phyloP scores from a whole-genome alignment of 148 eudicot species.

The Persicaria tinctoria region DNA sequence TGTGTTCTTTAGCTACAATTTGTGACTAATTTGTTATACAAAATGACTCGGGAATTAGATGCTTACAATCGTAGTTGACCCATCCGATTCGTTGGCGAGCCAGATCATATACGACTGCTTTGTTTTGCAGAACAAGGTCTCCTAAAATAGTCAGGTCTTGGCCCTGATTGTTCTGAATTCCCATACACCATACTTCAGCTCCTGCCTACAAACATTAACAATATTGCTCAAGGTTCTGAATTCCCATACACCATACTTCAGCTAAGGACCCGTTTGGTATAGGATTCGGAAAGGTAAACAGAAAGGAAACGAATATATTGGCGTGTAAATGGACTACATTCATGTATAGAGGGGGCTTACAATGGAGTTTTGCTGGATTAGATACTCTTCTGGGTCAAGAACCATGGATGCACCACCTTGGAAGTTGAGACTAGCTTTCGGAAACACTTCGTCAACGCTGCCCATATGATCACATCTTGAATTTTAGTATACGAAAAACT shows the following conservation, averaged over 20 bases:
- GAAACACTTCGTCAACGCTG: constrained; percentile 65
- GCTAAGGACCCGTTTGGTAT: constrained; percentile 11
- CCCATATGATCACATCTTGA: neutral
- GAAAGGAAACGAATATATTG: neutral
- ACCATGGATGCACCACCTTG: constrained; percentile 74
- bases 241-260: constrained; percentile 86
- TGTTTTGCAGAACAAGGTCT: constrained; percentile 91
- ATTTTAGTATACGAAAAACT: neutral
- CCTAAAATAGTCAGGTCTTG: constrained; percentile 81
- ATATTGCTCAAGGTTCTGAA: constrained; percentile 49
- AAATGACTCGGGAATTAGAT: neutral
- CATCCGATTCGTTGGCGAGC: constrained; percentile 87
- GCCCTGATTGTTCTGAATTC: constrained; percentile 78
- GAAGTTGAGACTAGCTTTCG: constrained; percentile 64
- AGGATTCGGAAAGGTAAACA: too few relatives aligned
- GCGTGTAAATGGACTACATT: neutral
- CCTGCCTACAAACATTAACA: constrained; percentile 27
- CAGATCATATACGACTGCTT: constrained; percentile 73
- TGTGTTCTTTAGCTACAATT: neutral
- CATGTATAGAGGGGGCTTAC: constrained; percentile 28
- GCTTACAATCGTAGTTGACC: constrained; percentile 94
- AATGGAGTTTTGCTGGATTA: constrained; percentile 67
- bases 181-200: constrained; percentile 85
- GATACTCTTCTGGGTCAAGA: constrained; percentile 68
- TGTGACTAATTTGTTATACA: too few relatives aligned